phyloP scores from a whole-genome alignment of 768 basidiomycete genomes.

The Agrocybe pediades region DNA sequence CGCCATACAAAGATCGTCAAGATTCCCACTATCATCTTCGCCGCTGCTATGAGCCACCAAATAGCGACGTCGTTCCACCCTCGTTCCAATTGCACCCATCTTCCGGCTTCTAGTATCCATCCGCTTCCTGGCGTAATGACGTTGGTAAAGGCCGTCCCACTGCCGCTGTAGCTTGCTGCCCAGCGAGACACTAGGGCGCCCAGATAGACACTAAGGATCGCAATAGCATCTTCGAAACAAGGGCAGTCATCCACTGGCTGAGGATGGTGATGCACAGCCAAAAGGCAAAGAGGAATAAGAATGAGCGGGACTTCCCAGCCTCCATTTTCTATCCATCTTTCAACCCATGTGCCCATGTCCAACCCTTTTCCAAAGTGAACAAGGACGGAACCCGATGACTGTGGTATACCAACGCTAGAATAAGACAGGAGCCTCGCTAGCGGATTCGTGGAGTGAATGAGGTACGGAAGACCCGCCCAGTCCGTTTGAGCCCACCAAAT shows the following conservation, averaged over 20 bases:
- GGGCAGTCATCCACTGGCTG: conserved; percentile 97
- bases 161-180: conserved; percentile 49
- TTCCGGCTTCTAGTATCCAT: conserved; percentile 32
- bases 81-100: conserved; percentile 38
- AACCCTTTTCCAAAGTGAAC: conserved; percentile 41
- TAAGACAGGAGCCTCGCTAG: conserved; percentile 25
- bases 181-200: conserved; percentile 76
- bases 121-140: conserved; percentile 62
- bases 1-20: conserved; percentile 86
- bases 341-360: conserved; percentile 33
- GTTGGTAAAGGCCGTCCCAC: conserved; percentile 27
- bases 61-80: conserved; percentile 39
- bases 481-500: conserved; percentile 67
- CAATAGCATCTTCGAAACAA: conserved; percentile 97
- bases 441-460: conserved; percentile 30
- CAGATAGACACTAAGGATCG: conserved; percentile 81
- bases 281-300: conserved; percentile 61
- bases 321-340: conserved; percentile 35
- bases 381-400: conserved; percentile 19
- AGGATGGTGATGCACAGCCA: conserved; percentile 86
- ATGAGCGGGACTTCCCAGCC: conserved; percentile 62
- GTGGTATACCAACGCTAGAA: conserved; percentile 23
- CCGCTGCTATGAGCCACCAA: conserved; percentile 48
- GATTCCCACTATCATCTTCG: conserved; percentile 56
- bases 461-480: conserved; percentile 40